These are phyloP conservation scores for Letharia columbiana DNA, from an alignment of 495 filamentous ascomycete genomes.

Conservation along the genomic window DNA sequence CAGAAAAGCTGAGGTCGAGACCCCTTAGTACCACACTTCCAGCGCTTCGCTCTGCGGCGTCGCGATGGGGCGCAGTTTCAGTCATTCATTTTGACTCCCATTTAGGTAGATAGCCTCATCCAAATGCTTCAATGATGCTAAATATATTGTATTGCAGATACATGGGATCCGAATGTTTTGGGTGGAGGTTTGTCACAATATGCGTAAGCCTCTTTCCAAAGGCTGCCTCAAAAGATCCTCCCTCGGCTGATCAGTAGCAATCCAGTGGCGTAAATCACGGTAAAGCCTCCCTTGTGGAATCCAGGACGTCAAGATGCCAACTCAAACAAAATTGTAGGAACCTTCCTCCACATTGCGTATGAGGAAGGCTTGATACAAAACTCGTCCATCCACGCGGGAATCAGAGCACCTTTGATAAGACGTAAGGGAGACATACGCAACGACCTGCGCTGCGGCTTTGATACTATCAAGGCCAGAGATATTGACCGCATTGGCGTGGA, in stretches of 20 bases:
- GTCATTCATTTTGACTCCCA: slow-evolving; percentile 45
- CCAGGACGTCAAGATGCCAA: not conserved
- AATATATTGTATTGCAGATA: not conserved
- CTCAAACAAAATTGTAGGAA: slow-evolving; percentile 18
- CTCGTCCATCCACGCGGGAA: slow-evolving; percentile 43
- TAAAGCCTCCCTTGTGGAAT: not conserved
- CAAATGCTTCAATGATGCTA: not conserved
- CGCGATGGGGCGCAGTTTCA: slow-evolving; percentile 40
- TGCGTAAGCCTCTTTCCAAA: not conserved
- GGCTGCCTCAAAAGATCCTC: not conserved
- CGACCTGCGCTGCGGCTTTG: slow-evolving; percentile 43
- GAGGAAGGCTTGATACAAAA: slow-evolving; percentile 45
- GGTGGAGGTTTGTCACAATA: slow-evolving; percentile 9
- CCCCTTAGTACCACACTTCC: slow-evolving; percentile 34
- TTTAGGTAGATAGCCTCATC: not conserved
- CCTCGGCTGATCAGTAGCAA: slow-evolving; percentile 7
- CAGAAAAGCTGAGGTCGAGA: not conserved
- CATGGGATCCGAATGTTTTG: slow-evolving; percentile 8
- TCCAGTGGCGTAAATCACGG: slow-evolving; percentile 41
- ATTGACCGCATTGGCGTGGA: slow-evolving; percentile 41
- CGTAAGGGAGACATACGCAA: slow-evolving; percentile 39
- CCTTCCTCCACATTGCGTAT: slow-evolving; percentile 45
- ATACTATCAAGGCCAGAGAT: slow-evolving; percentile 41
- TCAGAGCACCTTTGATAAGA: slow-evolving; percentile 38
- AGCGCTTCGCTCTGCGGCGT: slow-evolving; percentile 37